Conservation (phyloP, 2,329 filamentous ascomycete genomes). For the Drechslera avenae region DNA sequence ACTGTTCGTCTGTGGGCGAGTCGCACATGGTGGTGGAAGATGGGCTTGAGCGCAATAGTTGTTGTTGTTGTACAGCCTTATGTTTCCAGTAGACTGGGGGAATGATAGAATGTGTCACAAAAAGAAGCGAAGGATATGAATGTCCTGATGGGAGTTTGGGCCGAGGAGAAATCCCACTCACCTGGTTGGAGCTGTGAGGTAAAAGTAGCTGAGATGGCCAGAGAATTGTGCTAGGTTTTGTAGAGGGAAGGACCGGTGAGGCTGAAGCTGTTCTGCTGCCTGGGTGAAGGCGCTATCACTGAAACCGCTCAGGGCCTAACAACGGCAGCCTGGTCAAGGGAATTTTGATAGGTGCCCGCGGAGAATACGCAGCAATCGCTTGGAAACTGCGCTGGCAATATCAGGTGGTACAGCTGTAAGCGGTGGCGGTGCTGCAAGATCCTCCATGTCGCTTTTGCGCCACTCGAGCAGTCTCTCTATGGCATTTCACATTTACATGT, state of each 20-base stretch:
- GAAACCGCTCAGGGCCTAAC: neutral
- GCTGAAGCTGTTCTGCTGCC: constrained; percentile 13
- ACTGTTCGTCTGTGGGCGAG: constrained; percentile 3
- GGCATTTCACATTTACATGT: no score
- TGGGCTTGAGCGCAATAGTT: no score
- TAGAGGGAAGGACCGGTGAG: constrained; percentile 6
- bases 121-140: no score
- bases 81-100: no score
- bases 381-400: constrained; percentile 1
- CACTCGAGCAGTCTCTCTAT: neutral
- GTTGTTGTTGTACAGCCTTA: no score
- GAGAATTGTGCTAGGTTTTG: constrained; percentile 1
- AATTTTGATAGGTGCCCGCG: neutral
- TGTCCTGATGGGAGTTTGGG: no score
- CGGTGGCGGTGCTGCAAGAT: neutral
- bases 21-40: constrained; percentile 4
- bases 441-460: no score
- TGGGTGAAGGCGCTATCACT: neutral
- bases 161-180: neutral
- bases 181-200: neutral
- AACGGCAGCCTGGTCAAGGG: neutral
- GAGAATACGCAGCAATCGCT: neutral
- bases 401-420: constrained; percentile 1
- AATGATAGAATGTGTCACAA: no score
- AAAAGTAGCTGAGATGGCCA: neutral